phyloP scores from a whole-genome alignment of 73 alveolate species.

The Symbiodinium natans region DNA sequence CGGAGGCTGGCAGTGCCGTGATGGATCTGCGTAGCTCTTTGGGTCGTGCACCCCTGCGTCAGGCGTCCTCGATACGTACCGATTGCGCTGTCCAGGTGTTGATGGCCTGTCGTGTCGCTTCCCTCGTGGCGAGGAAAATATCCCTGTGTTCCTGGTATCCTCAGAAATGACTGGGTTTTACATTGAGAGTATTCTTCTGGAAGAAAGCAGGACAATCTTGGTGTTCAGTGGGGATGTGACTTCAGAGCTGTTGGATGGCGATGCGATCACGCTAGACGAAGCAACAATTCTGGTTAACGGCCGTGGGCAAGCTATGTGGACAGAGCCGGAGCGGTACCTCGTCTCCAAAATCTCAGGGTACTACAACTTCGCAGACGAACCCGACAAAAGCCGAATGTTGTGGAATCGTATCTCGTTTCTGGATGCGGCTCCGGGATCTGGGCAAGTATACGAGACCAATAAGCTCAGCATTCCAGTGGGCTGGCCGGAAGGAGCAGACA shows the following conservation, averaged over 20 bases:
- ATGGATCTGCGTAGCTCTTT: background rate
- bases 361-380: slow-evolving; percentile 62
- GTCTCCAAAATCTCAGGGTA: slow-evolving; percentile 58
- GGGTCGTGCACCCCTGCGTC: background rate
- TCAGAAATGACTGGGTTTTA: slow-evolving; percentile 1
- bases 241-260: slow-evolving; percentile 54
- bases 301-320: slow-evolving; percentile 56
- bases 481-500: slow-evolving; percentile 42
- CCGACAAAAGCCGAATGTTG: slow-evolving; percentile 53
- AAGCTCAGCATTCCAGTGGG: slow-evolving; percentile 80
- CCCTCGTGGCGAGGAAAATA: slow-evolving; percentile 15
- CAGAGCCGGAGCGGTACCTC: slow-evolving; percentile 34
- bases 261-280: slow-evolving; percentile 74
- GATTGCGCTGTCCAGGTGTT: slow-evolving; percentile 63
- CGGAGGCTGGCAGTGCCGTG: background rate
- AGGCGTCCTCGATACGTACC: slow-evolving; percentile 54
- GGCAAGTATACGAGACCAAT: background rate
- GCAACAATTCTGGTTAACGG: slow-evolving; percentile 42
- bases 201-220: slow-evolving; percentile 33
- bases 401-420: slow-evolving; percentile 3
- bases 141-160: slow-evolving; percentile 43
- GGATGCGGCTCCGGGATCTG: background rate
- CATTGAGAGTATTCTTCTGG: slow-evolving; percentile 30
- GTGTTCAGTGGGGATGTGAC: slow-evolving; percentile 44
- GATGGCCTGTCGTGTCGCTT: slow-evolving; percentile 60